phyloP scores from a whole-genome alignment of 441 rosid genomes.

The Gossypium trilobum region DNA sequence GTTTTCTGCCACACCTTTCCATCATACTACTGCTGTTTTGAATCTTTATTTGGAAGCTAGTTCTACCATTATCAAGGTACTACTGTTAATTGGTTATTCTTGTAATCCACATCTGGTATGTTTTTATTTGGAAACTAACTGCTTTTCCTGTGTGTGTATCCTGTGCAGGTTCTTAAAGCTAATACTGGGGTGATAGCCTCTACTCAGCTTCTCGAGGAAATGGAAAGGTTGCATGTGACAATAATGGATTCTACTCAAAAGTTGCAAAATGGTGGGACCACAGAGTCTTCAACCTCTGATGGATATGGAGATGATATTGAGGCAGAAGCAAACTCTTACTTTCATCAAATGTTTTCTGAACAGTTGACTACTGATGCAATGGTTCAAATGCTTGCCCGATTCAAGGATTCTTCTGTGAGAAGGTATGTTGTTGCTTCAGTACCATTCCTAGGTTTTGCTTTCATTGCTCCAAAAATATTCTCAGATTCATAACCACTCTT shows the following conservation, averaged over 20 bases:
- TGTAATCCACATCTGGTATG: not conserved
- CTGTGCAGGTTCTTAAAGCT: conserved; percentile 59
- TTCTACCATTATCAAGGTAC: conserved; percentile 65
- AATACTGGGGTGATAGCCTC: conserved; percentile 42
- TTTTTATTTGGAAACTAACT: not conserved
- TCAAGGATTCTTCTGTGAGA: conserved; percentile 72
- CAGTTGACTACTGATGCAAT: conserved; percentile 77
- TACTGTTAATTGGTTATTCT: conserved; percentile 5
- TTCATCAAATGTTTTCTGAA: conserved; percentile 89
- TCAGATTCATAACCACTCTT: not conserved
- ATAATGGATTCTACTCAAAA: conserved; percentile 45
- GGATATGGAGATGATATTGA: conserved; percentile 80
- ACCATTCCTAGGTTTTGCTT: not conserved
- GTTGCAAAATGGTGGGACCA: conserved; percentile 67
- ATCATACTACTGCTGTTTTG: conserved; percentile 47
- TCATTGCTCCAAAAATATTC: not conserved
- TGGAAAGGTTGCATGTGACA: conserved; percentile 54
- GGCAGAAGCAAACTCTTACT: conserved; percentile 88
- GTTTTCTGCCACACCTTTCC: conserved; percentile 53
- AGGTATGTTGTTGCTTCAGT: conserved; percentile 36
- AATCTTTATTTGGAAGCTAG: conserved; percentile 58
- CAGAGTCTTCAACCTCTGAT: conserved; percentile 60
- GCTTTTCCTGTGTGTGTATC: not conserved
- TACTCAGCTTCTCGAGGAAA: conserved; percentile 57
- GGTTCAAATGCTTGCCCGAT: conserved; percentile 93